A percentile compares a stretch with the other conserved stretches of the same genome.
phyloP scores from a whole-genome alignment of 441 rosid genomes.

The Viola pubescens region DNA sequence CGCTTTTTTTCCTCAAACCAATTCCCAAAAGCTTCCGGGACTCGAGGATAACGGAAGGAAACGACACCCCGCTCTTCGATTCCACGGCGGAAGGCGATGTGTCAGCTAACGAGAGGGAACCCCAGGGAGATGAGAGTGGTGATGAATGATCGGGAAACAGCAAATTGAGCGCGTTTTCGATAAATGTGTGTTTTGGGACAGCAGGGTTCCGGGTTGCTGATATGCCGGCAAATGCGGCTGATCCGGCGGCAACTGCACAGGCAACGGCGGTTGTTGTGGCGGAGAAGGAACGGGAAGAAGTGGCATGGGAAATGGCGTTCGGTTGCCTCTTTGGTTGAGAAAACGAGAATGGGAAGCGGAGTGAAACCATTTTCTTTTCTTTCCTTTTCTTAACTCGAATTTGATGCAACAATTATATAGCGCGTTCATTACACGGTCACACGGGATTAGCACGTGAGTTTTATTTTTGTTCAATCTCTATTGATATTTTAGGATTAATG shows the following conservation, averaged over 20 bases:
- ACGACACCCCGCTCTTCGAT: conserved; percentile 60
- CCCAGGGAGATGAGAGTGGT: conserved; percentile 32
- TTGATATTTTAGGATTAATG: not conserved
- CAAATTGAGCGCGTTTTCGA: conserved; percentile 30
- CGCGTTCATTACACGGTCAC: not conserved
- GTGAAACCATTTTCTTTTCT: conserved; percentile 38
- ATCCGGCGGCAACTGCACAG: conserved; percentile 32
- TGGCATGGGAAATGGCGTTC: conserved; percentile 14
- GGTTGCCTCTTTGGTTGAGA: conserved; percentile 43
- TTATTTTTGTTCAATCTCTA: not conserved
- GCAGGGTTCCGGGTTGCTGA: conserved; percentile 20
- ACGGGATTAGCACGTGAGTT: not conserved
- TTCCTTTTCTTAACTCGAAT: not conserved
- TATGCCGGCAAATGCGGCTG: conserved; percentile 34
- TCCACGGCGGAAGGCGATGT: conserved; percentile 46
- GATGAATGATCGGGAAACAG: conserved; percentile 29
- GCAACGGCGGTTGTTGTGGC: conserved; percentile 27
- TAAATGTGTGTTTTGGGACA: conserved; percentile 28
- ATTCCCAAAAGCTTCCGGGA: conserved; percentile 60
- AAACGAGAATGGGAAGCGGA: conserved; percentile 80
- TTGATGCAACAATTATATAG: not conserved
- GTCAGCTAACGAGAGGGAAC: conserved; percentile 64
- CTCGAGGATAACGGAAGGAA: conserved; percentile 49
- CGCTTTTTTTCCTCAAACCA: conserved; percentile 69
- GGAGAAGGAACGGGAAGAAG: conserved; percentile 22